Percentiles rank a stretch among this genome's conserved stretches.
phyloP scores from a whole-genome alignment of 2,329 filamentous ascomycete species.

The Lachnellula hyalina region DNA sequence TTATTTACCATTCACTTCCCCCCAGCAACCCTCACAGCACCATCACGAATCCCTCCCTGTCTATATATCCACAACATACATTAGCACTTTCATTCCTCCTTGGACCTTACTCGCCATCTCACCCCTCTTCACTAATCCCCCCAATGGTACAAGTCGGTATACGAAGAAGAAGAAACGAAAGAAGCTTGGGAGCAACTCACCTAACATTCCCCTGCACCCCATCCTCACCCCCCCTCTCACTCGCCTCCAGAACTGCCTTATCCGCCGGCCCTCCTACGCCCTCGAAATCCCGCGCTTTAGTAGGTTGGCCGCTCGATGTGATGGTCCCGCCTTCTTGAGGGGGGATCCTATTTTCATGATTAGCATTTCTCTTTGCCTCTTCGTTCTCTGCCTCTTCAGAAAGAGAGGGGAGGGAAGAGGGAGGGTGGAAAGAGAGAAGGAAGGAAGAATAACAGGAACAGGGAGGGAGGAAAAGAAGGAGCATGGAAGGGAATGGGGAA shows the following conservation, averaged over 20 bases:
- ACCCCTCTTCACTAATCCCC: not conserved
- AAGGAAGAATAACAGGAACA: not conserved
- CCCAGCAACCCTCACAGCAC: not conserved
- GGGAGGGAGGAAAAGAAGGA: not conserved
- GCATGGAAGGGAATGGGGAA: not conserved
- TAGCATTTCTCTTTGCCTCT: not conserved
- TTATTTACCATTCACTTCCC: not conserved
- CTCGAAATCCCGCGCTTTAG: conserved; percentile 44
- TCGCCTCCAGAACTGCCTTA: conserved; percentile 34
- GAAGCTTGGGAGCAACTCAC: not conserved
- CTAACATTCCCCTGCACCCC: not conserved
- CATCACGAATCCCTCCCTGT: not conserved
- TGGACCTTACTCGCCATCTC: not conserved
- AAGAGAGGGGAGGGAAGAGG: not conserved
- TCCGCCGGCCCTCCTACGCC: conserved; percentile 43
- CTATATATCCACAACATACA: not conserved
- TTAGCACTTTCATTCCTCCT: not conserved
- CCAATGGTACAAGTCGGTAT: no score
- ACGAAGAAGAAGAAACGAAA: not conserved
- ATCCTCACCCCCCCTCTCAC: conserved; percentile 27
- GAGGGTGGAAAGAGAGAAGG: not conserved
- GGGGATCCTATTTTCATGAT: conserved; percentile 32
- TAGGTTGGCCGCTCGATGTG: conserved; percentile 31
- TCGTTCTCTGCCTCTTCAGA: not conserved
- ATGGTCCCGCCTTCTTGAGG: conserved; percentile 40